Conservation (phyloP, 768 basidiomycete genomes). For the Cystofilobasidium bisporidii region DNA sequence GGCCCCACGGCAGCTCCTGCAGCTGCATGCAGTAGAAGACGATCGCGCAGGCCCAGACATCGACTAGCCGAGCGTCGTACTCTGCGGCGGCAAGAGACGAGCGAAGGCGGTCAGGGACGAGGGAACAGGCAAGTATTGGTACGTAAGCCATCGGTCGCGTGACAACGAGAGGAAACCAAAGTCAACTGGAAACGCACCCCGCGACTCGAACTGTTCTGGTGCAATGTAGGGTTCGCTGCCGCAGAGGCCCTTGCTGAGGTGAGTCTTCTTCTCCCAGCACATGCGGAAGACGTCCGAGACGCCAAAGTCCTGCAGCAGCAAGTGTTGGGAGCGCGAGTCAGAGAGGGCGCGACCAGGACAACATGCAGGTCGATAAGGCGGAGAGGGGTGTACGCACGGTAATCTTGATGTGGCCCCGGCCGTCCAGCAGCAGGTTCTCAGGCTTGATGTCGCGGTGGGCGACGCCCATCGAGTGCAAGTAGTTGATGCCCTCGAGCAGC, state of each 20-base stretch:
- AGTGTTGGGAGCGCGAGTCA: conserved; percentile 42
- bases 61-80: conserved; percentile 92
- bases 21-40: conserved; percentile 97
- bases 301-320: conserved; percentile 60
- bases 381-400: conserved; percentile 42
- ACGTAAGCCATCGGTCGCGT: too few relatives aligned
- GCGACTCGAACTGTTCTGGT: conserved; percentile 89
- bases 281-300: conserved; percentile 98
- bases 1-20: conserved; percentile 95
- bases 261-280: conserved; percentile 94
- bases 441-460: conserved; percentile 98
- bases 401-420: conserved; percentile 75
- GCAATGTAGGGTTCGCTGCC: conserved; percentile 98
- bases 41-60: conserved; percentile 93
- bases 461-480: conserved; percentile 91
- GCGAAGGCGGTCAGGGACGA: background rate
- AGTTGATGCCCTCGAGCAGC: conserved; percentile 74
- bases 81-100: conserved; percentile 47
- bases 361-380: background rate
- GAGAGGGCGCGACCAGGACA: conserved; percentile 14
- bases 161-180: too few relatives aligned
- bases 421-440: conserved; percentile 92
- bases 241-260: conserved; percentile 93
- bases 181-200: conserved; percentile 75
- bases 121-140: too few relatives aligned